phyloP scores from a whole-genome alignment of 1,284 basidiomycete species.

The Anthracocystis setariae region DNA sequence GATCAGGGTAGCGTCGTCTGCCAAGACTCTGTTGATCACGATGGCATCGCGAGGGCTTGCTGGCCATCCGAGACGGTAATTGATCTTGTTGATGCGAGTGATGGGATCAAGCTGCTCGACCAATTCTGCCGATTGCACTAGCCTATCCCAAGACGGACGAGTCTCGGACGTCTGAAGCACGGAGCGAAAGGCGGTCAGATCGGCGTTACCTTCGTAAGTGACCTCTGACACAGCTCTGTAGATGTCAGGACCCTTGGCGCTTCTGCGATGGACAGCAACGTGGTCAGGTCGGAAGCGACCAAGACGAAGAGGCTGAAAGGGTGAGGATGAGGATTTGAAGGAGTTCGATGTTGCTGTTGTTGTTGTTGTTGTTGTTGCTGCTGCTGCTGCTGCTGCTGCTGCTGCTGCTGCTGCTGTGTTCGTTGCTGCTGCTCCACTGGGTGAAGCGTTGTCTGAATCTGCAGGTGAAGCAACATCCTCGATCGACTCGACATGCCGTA shows the following conservation, averaged over 20 bases:
- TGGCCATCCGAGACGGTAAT: constrained; percentile 94
- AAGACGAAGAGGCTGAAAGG: constrained; percentile 21
- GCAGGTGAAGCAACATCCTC: constrained; percentile 20
- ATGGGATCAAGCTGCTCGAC: constrained; percentile 86
- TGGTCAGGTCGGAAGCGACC: constrained; percentile 64
- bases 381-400: constrained; percentile 5
- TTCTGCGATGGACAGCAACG: constrained; percentile 69
- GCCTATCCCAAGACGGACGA: constrained; percentile 79
- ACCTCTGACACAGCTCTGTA: constrained; percentile 85
- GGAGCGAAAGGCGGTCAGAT: constrained; percentile 83
- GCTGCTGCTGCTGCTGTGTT: constrained; percentile 2
- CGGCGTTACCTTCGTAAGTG: constrained; percentile 73
- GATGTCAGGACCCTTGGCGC: constrained; percentile 75
- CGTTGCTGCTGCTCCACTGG: constrained; percentile 9
- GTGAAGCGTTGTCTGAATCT: constrained; percentile 6
- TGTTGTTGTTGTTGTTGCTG: constrained; percentile 11
- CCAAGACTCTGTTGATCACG: constrained; percentile 43
- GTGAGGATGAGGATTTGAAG: constrained; percentile 1
- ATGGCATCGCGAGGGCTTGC: constrained; percentile 74
- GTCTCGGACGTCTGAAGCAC: constrained; percentile 85
- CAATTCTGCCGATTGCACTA: constrained; percentile 84
- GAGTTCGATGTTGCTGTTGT: constrained; percentile 1
- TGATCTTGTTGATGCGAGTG: constrained; percentile 86
- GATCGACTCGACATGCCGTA: constrained; percentile 38
- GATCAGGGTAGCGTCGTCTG: constrained; percentile 75